Base-by-base conservation (phyloP, 371 early-diverging fungal genomes). In the Rhizopus microsporus region DNA sequence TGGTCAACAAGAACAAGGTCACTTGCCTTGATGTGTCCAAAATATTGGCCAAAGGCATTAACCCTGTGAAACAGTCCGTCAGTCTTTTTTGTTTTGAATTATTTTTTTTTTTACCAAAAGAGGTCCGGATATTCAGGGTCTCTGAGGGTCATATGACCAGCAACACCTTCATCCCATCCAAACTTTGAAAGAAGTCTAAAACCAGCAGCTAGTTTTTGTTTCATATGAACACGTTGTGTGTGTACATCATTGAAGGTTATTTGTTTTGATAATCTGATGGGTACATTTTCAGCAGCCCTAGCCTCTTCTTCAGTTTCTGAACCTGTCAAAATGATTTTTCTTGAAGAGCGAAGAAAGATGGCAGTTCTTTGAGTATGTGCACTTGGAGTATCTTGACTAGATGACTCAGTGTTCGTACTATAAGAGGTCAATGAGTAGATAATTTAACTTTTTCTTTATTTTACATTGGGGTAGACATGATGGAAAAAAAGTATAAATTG, bases 51-150 rank as follows among this genome's bases (percentile, higher is more conserved):
- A 38, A 85, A 76, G 29, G 77, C 71, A 56, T 83, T 85, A 8
- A 84, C 84, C 74, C 74, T 70, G n/a, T 16, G 29, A 0, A 42
- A 9, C 5, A 43, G 2, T 16, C 23, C 4, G 23, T 47, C 17
- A 33, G 12, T 8, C 3, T 54, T 17, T 7, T 49, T 5, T 31
- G 13, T 31, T 8, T 47, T 8, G 4, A 12, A 10, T 4, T 31
- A 31, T 49, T 32, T 33, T 49, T 15, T 33, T 10, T 23, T 34
- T 30, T 60, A 60, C 86, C 85, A 85, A 62, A 83, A 85, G 5
- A 82, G 54, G 34, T 80, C 79, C 0, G 84, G 75, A 43, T 77
- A 71, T 59, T 85, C 83, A 17, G 86, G 86, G 63, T 85, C 86
- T 29, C 83, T 68, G 59, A 78, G 72, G 1, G 83, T 83, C 76